Base-by-base conservation (phyloP, 2,329 filamentous ascomycete species). In the Claviceps fusiformis region DNA sequence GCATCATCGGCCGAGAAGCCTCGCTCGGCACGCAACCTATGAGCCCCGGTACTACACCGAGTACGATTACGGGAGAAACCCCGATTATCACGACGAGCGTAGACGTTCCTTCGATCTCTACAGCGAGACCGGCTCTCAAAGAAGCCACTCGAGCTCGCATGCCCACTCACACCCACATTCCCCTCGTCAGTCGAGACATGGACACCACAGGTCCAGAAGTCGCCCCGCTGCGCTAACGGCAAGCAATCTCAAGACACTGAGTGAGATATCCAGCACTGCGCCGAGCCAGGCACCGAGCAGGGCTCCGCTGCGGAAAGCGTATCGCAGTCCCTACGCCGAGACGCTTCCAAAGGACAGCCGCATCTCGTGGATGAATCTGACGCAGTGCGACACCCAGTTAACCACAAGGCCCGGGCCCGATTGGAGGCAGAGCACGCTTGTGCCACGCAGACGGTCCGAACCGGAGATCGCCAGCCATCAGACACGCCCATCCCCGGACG, bases 221-320 rank as follows among this genome's bases (percentile, higher is more conserved):
- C 65, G 71, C 37, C 65, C 70, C 3, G 72, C 70, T 4, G 72
- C 75, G 24, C 68, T 82, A 62, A 82, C 79, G 1, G 71, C 67
- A 56, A 64, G 65, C 54, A 82, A 82, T 61, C 76, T 82, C 52
- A 73, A 75, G 60, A 72, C 76, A 2, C 71, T 75, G 56, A 76
- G 74, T 54, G 78, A 81, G 60, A 72, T 79, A 2, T 79, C 77
- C 1, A 71, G 74, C 24, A 72, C 71, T 3, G 59, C 72, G 0
- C 75, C 77, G 0, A 78, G 76, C 29, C 67, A 63, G 43, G 66
- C 69, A 5, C 72, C 74, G 13, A n/a, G 13, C 37, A 41, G 27
- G 29, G 24, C 17, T 43, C 39, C 50, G 3, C 15, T 17, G 15
- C 50, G 24, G 24, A 52, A n/a, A 54, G 69, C 70, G n/a, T 70